These are phyloP conservation scores for Podospora appendiculata DNA, from an alignment of 495 filamentous ascomycete species.

Conservation along the genomic window DNA sequence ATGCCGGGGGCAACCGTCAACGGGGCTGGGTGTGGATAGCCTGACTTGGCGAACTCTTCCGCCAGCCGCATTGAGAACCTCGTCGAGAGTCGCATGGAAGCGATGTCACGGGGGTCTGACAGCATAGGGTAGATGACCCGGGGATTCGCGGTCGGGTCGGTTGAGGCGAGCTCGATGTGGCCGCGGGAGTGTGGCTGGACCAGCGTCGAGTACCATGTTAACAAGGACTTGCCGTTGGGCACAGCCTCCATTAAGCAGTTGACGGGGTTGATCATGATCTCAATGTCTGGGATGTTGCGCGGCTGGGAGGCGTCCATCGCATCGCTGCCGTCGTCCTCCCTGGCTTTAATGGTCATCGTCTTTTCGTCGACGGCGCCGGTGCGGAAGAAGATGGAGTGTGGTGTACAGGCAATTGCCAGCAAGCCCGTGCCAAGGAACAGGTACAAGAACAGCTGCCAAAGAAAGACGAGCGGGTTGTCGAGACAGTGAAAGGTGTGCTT, in stretches of 20 bases:
- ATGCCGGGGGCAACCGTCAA: constrained; percentile 14
- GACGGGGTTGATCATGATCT: constrained; percentile 19
- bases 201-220: constrained; percentile 14
- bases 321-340: background rate
- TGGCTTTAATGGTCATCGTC: constrained; percentile 6
- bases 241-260: constrained; percentile 1
- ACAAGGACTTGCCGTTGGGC: constrained; percentile 1
- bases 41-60: constrained; percentile 13
- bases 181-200: constrained; percentile 30
- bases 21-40: constrained; percentile 12
- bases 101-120: constrained; percentile 10
- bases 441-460: constrained; percentile 16
- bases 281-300: constrained; percentile 17
- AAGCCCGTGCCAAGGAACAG: constrained; percentile 15
- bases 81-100: constrained; percentile 5
- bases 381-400: constrained; percentile 11
- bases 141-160: constrained; percentile 22
- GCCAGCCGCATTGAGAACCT: constrained; percentile 20
- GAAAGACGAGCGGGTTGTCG: background rate
- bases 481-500: constrained; percentile 17
- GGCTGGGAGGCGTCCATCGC: constrained; percentile 10
- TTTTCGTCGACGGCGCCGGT: constrained; percentile 12
- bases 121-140: constrained; percentile 18
- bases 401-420: constrained; percentile 3
- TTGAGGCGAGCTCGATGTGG: constrained; percentile 23